Conservation (phyloP, 169 alveolate species). For the Sarcocystis neurona region DNA sequence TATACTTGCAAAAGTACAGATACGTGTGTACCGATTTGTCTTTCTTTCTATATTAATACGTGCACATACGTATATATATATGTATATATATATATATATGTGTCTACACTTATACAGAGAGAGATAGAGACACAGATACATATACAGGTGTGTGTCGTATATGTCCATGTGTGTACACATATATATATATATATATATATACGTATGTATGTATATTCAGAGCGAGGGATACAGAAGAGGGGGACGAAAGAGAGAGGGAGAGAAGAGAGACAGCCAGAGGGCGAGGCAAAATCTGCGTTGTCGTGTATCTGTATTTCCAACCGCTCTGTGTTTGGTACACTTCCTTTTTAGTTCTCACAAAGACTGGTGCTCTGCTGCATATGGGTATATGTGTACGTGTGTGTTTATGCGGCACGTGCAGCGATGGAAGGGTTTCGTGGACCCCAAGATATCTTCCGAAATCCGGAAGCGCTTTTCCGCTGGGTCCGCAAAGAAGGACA, state of each 20-base stretch:
- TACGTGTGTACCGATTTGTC: too few relatives aligned
- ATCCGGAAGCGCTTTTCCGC: conserved; percentile 83
- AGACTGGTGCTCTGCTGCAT: not conserved
- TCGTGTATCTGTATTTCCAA: too few relatives aligned
- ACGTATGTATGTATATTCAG: not conserved
- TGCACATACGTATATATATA: not conserved
- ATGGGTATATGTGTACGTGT: too few relatives aligned
- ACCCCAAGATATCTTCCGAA: conserved; percentile 87
- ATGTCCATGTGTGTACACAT: not conserved
- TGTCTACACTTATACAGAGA: not conserved
- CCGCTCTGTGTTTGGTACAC: not conserved
- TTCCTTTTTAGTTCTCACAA: not conserved
- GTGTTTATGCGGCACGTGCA: not conserved
- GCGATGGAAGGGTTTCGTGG: conserved; percentile 87
- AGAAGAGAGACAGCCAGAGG: not conserved
- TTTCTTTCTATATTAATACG: not conserved
- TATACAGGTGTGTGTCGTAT: not conserved
- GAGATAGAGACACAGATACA: not conserved
- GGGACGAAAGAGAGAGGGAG: not conserved
- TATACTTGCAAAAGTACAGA: too few relatives aligned
- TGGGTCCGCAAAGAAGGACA: conserved; percentile 34
- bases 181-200: not conserved
- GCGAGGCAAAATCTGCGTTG: not conserved
- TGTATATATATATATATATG: too few relatives aligned
- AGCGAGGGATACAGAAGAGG: not conserved